Evolutionary conservation across 2,329 filamentous ascomycete genomes (phyloP).

Genomic region (Aspergillus udagawae): DNA sequence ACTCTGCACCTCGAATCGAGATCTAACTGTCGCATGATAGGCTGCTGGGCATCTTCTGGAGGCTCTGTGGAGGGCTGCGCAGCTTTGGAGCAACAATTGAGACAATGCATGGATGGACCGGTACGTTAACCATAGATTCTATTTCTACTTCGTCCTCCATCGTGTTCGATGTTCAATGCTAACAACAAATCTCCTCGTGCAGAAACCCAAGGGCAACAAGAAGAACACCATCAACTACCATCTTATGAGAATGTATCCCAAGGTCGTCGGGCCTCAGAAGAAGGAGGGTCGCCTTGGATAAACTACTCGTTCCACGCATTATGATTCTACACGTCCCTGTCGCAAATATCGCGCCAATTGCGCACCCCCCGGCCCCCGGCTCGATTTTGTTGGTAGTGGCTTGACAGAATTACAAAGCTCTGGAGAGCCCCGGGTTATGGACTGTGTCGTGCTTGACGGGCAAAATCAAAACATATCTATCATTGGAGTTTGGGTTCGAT

Average conservation of each 20-base stretch:
- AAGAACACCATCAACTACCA: constrained; percentile 92
- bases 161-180: not conserved
- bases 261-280: constrained; percentile 68
- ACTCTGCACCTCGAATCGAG: not conserved
- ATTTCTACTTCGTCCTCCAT: not conserved
- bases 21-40: constrained; percentile 23
- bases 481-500: constrained; percentile 8
- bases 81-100: constrained; percentile 57
- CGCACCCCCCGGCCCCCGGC: not conserved
- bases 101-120: constrained; percentile 75
- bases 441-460: not conserved
- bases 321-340: not conserved
- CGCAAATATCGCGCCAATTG: constrained; percentile 3
- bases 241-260: constrained; percentile 69
- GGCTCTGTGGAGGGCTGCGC: constrained; percentile 54
- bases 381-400: not conserved
- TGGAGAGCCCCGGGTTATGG: constrained; percentile 10
- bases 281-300: constrained; percentile 47
- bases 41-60: constrained; percentile 47
- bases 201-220: constrained; percentile 55
- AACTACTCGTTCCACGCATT: constrained; percentile 4
- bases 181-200: constrained; percentile 11
- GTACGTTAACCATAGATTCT: constrained; percentile 43
- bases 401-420: not conserved
- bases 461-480: constrained; percentile 1